phyloP scores from a whole-genome alignment of 2,329 filamentous ascomycete genomes.

The Stachybotrys chartarum region DNA sequence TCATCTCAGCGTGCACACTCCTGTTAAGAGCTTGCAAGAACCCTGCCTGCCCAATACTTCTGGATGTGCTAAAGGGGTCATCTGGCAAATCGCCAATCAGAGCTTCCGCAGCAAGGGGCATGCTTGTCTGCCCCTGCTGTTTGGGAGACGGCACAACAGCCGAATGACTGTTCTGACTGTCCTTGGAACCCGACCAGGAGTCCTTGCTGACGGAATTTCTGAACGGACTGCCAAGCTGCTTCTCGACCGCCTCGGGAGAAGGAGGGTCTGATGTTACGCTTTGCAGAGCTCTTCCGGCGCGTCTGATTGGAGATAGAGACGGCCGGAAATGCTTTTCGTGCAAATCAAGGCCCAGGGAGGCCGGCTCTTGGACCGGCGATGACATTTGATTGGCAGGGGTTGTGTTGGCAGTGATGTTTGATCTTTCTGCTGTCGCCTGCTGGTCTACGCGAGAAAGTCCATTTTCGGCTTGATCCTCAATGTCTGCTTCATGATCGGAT shows the following conservation, averaged over 20 bases:
- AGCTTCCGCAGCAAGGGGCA: constrained; percentile 8
- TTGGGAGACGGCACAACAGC: constrained; percentile 15
- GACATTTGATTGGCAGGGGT: constrained; percentile 30
- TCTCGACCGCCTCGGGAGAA: constrained; percentile 44
- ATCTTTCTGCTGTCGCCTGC: neutral
- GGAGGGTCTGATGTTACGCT: constrained; percentile 52
- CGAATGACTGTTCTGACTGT: constrained; percentile 15
- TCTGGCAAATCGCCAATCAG: constrained; percentile 11
- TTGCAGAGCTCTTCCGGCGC: constrained; percentile 48
- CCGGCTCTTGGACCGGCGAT: constrained; percentile 26
- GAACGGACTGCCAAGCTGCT: constrained; percentile 49
- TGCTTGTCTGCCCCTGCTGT: constrained; percentile 15
- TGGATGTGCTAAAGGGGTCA: constrained; percentile 20
- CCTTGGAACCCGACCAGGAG: constrained; percentile 18
- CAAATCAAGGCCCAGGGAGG: constrained; percentile 4
- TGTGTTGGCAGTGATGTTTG: constrained; percentile 12
- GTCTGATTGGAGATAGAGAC: constrained; percentile 49
- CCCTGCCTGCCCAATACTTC: constrained; percentile 19
- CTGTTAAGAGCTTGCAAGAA: constrained; percentile 24
- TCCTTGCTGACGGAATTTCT: constrained; percentile 31
- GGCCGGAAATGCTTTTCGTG: constrained; percentile 29
- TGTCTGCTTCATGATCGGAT: neutral
- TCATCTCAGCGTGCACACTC: constrained; percentile 11
- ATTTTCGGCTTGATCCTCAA: neutral
- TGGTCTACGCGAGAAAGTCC: neutral